These are phyloP conservation scores for Pseudozyma pruni DNA, from an alignment of 1,284 basidiomycete genomes.

Conservation along the genomic window DNA sequence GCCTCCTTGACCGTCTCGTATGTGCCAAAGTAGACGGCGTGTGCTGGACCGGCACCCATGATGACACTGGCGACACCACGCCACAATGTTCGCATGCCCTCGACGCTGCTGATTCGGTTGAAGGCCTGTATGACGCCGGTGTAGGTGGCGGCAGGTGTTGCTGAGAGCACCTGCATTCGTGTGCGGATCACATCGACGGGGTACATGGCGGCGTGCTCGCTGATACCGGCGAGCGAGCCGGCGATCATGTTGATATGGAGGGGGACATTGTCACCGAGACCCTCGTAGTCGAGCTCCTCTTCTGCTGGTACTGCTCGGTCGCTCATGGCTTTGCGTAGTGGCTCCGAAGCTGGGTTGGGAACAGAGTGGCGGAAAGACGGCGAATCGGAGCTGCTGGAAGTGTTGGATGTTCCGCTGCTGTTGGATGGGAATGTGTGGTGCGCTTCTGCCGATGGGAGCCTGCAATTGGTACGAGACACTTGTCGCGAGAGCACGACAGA, in stretches of 20 bases:
- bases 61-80: constrained; percentile 97
- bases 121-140: constrained; percentile 89
- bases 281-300: constrained; percentile 67
- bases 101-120: constrained; percentile 87
- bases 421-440: constrained; percentile 1
- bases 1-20: constrained; percentile 95
- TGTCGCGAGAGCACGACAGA: constrained; percentile 7
- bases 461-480: constrained; percentile 18
- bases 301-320: constrained; percentile 47
- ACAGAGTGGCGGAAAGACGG: neutral
- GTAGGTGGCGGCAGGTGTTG: constrained; percentile 84
- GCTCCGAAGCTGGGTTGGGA: neutral
- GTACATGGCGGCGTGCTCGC: constrained; percentile 99
- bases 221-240: constrained; percentile 95
- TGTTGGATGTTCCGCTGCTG: neutral
- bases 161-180: constrained; percentile 93
- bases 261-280: constrained; percentile 60
- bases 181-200: constrained; percentile 99
- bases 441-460: constrained; percentile 27
- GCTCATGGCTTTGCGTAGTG: constrained; percentile 22
- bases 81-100: constrained; percentile 92
- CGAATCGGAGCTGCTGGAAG: neutral
- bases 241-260: constrained; percentile 89
- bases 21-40: constrained; percentile 96
- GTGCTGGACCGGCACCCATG: constrained; percentile 95